Evolutionary conservation across 2,329 filamentous ascomycete genomes (phyloP), one percentile per base, ranked within the genome.

Genomic region (Diatrype stigma): DNA sequence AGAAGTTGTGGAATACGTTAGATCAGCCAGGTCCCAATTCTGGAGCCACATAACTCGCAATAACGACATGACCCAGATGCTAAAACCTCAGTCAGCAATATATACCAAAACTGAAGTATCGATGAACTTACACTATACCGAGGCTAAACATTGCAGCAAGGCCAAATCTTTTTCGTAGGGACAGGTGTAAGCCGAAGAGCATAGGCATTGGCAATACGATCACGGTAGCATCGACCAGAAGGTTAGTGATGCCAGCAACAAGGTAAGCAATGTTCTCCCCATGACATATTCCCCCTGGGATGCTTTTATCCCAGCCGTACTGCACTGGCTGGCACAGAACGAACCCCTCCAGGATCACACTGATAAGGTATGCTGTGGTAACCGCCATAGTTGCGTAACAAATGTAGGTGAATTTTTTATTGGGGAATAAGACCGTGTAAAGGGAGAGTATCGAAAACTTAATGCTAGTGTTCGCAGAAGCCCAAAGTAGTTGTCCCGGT

Each of bases 71-170:
- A 53, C 12, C 12, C 51, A 51, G 26, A 52, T 52, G 11, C 50
- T n/a, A n/a, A 6, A 3, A n/a, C n/a, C n/a, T n/a, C n/a, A 19
- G 46, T 8, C 16, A n/a, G n/a, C n/a, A n/a, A n/a, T n/a, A n/a
- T n/a, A n/a, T n/a, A n/a, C n/a, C 47, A 21, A n/a, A n/a, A n/a
- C n/a, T n/a, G n/a, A n/a, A n/a, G n/a, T 16, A 51, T n/a, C 21
- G 37, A 12, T 17, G 44, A 40, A 56, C 56, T 49, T 37, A 59
- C 53, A 56, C 3, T 2, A 12, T 42, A 10, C 57, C 55, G 11
- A 59, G 51, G 19, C 57, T 51, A n/a, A 59, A 59, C 51, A 57
- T 59, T 14, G 8, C 46, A 5, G 14, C 53, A 42, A 59, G 28
- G 3, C 28, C 19, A n/a, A 56, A 12, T 23, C 19, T 49, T 19